phyloP scores from a whole-genome alignment of 139 green algal genomes.

The Dunaliella primolecta region DNA sequence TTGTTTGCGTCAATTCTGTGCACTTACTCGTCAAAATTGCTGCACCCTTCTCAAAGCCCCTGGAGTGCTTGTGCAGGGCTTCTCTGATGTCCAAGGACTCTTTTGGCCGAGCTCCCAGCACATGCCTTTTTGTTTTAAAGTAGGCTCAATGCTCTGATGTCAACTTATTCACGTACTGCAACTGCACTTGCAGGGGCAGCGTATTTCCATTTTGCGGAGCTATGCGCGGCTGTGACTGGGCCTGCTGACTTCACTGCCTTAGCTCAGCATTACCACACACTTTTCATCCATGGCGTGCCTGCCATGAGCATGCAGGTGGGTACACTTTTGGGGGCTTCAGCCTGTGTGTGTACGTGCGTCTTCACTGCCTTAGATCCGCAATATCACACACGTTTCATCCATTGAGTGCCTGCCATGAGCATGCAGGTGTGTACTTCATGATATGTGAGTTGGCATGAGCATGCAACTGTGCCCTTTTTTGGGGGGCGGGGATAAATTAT shows the following conservation, averaged over 20 bases:
- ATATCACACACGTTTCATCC: not conserved
- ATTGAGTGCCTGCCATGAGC: not conserved
- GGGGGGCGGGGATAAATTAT: no score
- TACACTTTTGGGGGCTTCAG: not conserved
- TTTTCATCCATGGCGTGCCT: constrained; percentile 72
- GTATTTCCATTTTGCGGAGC: constrained; percentile 52
- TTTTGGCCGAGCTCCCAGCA: no score
- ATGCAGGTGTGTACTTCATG: not conserved
- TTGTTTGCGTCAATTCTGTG: no score
- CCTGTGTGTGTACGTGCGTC: constrained; percentile 5
- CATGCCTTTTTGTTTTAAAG: no score
- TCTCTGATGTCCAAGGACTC: no score
- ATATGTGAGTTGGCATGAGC: not conserved
- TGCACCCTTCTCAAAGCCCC: no score
- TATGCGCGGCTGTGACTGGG: constrained; percentile 60
- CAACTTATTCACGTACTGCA: no score
- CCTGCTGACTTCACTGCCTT: constrained; percentile 84
- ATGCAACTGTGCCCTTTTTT: not conserved
- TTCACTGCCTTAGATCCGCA: not conserved
- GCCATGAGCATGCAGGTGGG: constrained; percentile 62
- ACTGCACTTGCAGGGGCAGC: constrained; percentile 49
- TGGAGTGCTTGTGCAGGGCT: no score
- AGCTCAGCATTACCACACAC: constrained; percentile 60
- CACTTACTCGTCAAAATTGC: no score
- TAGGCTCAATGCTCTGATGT: no score